A percentile compares a stretch with the other conserved stretches of the same genome.
phyloP scores from a whole-genome alignment of 225 moss, liverwort and hornwort species.

The Asterella californica region DNA sequence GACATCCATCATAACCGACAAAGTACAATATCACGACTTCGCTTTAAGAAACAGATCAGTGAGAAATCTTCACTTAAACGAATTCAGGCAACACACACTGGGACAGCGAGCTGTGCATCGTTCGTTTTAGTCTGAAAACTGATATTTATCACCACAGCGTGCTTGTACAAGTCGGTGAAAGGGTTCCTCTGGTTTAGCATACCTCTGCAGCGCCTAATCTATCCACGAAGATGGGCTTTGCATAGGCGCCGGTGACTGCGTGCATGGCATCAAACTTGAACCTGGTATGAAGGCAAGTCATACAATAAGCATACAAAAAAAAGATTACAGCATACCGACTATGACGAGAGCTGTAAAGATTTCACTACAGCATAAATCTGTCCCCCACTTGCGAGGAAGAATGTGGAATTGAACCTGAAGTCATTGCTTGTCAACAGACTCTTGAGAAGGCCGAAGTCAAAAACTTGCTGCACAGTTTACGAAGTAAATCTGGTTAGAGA shows the following conservation, averaged over 20 bases:
- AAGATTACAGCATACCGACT: neutral
- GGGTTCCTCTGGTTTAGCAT: neutral
- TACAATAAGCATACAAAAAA: neutral
- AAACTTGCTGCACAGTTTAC: conserved; percentile 43
- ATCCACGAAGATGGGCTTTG: conserved; percentile 78
- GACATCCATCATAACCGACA: neutral
- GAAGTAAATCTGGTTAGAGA: neutral
- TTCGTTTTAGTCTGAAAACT: neutral
- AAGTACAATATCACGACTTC: neutral
- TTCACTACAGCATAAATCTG: too few species aligned
- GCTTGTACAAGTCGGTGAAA: neutral
- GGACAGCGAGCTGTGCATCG: neutral
- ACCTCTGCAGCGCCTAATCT: conserved; percentile 66
- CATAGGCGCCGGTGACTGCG: conserved; percentile 91
- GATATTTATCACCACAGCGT: neutral
- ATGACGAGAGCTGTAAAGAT: neutral
- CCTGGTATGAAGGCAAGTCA: conserved; percentile 25
- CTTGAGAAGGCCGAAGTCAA: conserved; percentile 72
- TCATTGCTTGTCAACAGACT: conserved; percentile 56
- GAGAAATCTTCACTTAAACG: neutral
- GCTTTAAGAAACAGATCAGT: too few species aligned
- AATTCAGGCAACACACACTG: neutral
- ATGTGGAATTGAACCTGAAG: conserved; percentile 41
- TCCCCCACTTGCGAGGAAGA: neutral
- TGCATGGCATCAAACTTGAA: conserved; percentile 99